Conservation (phyloP, 495 filamentous ascomycete genomes). For the Trichoderma orchidacearum region DNA sequence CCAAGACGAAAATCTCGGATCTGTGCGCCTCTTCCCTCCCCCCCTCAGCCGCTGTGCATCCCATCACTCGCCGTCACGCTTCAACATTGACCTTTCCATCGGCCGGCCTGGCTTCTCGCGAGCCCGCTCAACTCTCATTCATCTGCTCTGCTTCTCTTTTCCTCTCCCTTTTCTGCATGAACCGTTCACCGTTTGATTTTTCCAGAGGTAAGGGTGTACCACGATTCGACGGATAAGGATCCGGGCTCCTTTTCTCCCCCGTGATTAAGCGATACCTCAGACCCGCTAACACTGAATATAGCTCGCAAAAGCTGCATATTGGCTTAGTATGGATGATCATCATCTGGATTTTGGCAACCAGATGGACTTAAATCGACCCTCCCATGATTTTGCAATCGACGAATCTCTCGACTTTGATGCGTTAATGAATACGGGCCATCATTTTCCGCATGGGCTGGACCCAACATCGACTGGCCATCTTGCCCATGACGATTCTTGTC, state of each 20-base stretch:
- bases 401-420: neutral
- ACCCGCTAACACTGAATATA: neutral
- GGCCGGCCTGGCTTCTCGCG: too few relatives aligned
- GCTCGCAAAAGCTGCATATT: neutral
- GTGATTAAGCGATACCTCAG: neutral
- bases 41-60: neutral
- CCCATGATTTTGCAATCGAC: neutral
- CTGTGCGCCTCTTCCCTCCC: neutral
- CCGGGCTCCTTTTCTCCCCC: neutral
- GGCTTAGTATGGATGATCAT: neutral
- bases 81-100: too few relatives aligned
- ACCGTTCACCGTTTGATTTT: neutral
- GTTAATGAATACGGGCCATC: neutral
- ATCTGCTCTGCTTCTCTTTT: neutral
- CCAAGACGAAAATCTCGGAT: neutral
- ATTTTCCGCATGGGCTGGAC: neutral
- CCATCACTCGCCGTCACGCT: too few relatives aligned
- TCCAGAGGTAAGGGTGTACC: too few relatives aligned
- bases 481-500: neutral
- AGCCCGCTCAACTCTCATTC: neutral
- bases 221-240: neutral
- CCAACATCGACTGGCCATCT: neutral
- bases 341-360: neutral
- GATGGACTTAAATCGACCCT: neutral
- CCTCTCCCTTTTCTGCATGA: neutral